Evolutionary conservation across 495 filamentous ascomycete genomes (phyloP).

Genomic region (Aspergillus steynii): DNA sequence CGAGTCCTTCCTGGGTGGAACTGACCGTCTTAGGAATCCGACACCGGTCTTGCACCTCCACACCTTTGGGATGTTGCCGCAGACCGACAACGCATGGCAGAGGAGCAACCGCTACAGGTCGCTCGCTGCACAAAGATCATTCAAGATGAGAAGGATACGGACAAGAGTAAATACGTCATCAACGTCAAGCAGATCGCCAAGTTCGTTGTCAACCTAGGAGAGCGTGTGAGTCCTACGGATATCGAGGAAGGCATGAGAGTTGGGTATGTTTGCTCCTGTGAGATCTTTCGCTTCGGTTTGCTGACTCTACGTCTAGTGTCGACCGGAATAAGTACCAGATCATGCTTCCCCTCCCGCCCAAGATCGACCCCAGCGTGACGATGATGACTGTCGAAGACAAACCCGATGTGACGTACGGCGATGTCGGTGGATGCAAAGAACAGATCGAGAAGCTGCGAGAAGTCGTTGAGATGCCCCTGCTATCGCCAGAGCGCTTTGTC

Average conservation of each 20-base stretch:
- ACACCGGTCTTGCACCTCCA: constrained; percentile 95
- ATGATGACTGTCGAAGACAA: constrained; percentile 99
- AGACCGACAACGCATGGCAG: constrained; percentile 95
- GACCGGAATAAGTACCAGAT: constrained; percentile 99
- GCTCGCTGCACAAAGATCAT: constrained; percentile 99
- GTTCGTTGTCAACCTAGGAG: constrained; percentile 97
- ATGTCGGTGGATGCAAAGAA: constrained; percentile 98
- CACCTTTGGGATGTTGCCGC: constrained; percentile 99
- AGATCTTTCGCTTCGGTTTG: background rate
- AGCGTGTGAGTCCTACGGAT: constrained; percentile 95
- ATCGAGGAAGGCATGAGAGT: constrained; percentile 99
- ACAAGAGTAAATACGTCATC: constrained; percentile 99
- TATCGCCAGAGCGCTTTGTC: constrained; percentile 96
- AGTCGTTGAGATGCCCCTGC: constrained; percentile 95
- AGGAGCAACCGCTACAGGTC: constrained; percentile 97
- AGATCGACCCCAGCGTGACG: constrained; percentile 98
- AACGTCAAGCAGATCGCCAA: constrained; percentile 99
- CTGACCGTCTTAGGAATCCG: constrained; percentile 73
- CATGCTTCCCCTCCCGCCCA: constrained; percentile 91
- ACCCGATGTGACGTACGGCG: constrained; percentile 97
- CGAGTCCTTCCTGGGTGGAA: constrained; percentile 16
- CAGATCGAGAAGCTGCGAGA: constrained; percentile 99
- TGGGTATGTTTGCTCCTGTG: constrained; percentile 54
- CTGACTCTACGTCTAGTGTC: constrained; percentile 57
- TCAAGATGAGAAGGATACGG: constrained; percentile 89